Evolutionary conservation across 2,329 filamentous ascomycete genomes (phyloP).

Genomic region (Alternaria infectoria): DNA sequence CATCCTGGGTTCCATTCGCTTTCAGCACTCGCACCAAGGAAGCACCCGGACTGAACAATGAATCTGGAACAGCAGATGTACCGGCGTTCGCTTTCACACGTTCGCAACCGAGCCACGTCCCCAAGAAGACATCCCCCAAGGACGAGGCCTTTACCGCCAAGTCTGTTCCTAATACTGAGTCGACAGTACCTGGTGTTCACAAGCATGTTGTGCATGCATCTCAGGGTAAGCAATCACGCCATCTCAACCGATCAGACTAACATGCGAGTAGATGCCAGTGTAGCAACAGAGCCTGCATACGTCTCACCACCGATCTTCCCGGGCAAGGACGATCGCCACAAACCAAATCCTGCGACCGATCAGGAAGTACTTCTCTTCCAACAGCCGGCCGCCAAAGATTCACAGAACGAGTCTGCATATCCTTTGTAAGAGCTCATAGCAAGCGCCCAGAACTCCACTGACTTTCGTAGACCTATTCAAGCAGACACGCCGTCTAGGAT

Average conservation of each 20-base stretch:
- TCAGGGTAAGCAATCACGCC: not conserved
- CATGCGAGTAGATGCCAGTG: not conserved
- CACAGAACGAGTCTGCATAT: not conserved
- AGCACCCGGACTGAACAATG: not conserved
- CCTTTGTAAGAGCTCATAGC: not conserved
- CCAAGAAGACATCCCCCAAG: not conserved
- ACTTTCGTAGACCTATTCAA: not conserved
- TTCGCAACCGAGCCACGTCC: not conserved
- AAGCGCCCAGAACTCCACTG: not conserved
- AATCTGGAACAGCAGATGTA: not conserved
- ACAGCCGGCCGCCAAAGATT: not conserved
- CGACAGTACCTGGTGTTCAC: not conserved
- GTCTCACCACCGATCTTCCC: not conserved
- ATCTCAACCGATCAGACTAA: not conserved
- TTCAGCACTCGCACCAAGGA: conserved; percentile 1
- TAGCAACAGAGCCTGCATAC: not conserved
- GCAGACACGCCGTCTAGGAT: not conserved
- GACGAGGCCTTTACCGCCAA: not conserved
- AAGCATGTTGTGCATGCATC: not conserved
- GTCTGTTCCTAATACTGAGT: not conserved
- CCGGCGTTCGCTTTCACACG: conserved; percentile 3
- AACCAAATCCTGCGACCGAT: not conserved
- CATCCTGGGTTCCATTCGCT: not conserved
- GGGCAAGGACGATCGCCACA: not conserved
- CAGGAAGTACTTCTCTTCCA: not conserved